phyloP scores from a whole-genome alignment of 2,329 filamentous ascomycete species.

The Pseudogymnoascus pannorum region DNA sequence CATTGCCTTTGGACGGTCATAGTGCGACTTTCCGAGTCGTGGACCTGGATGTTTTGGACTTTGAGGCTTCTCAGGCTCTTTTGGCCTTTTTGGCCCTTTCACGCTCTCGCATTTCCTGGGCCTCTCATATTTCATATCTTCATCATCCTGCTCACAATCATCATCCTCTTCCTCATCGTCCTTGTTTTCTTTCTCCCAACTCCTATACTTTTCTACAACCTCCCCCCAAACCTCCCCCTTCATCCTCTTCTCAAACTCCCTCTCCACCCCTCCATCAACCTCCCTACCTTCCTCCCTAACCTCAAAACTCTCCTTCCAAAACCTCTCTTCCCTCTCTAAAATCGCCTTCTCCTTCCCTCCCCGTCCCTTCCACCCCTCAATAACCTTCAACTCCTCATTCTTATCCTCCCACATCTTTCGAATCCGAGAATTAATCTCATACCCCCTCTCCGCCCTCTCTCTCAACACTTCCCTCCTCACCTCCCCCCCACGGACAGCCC shows the following conservation, averaged over 20 bases:
- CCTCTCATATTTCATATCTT: too few species aligned
- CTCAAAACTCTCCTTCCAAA: constrained; percentile 1
- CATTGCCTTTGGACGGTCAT: neutral
- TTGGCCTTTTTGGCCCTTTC: neutral
- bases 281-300: constrained; percentile 4
- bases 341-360: neutral
- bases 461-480: constrained; percentile 45
- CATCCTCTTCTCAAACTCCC: constrained; percentile 2
- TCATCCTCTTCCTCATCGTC: neutral
- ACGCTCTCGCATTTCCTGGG: neutral
- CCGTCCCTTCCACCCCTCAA: neutral
- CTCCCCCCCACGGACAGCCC: constrained; percentile 27
- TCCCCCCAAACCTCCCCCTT: neutral
- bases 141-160: too few species aligned
- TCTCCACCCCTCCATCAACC: neutral
- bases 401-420: neutral
- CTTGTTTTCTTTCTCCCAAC: neutral
- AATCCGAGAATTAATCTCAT: neutral
- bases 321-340: neutral
- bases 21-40: neutral
- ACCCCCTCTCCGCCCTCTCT: constrained; percentile 38
- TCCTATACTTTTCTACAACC: neutral
- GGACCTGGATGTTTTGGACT: neutral
- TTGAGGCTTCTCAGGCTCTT: neutral
- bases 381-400: neutral